A percentile compares a stretch with the other conserved stretches of the same genome.
phyloP scores from a whole-genome alignment of 768 basidiomycete species.

The Chalciporus chontae region DNA sequence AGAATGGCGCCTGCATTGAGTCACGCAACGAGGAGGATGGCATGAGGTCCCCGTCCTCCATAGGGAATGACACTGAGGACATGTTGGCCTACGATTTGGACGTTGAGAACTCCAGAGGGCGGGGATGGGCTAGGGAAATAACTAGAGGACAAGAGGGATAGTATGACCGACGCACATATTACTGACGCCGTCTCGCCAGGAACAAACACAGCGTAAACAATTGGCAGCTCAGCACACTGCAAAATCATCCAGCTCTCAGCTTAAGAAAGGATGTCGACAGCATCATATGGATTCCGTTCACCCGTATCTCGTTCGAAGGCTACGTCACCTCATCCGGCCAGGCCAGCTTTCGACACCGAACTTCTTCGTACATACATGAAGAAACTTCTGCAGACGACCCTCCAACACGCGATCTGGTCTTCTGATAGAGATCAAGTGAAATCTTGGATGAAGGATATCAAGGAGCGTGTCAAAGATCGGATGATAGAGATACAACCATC shows the following conservation, averaged over 20 bases:
- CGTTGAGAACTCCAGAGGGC: neutral
- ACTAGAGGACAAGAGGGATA: neutral
- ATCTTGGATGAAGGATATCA: conserved; percentile 79
- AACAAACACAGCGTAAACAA: conserved; percentile 29
- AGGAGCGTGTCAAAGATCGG: conserved; percentile 79
- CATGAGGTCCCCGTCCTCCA: conserved; percentile 35
- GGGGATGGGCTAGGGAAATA: neutral
- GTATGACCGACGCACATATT: no score
- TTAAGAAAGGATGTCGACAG: conserved; percentile 20
- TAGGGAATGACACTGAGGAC: conserved; percentile 68
- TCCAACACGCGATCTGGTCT: conserved; percentile 62
- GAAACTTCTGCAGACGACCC: conserved; percentile 68
- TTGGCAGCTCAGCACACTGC: neutral
- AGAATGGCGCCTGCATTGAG: conserved; percentile 47
- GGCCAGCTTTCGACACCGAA: conserved; percentile 65
- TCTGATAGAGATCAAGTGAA: conserved; percentile 70
- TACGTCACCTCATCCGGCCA: conserved; percentile 44
- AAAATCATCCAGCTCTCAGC: neutral
- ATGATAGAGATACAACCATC: conserved; percentile 81
- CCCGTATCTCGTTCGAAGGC: conserved; percentile 59
- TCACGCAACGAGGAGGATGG: conserved; percentile 37
- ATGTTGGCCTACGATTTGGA: conserved; percentile 32
- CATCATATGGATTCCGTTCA: conserved; percentile 50
- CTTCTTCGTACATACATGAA: conserved; percentile 77
- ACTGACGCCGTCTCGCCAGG: neutral